Base-by-base conservation (phyloP, 2,329 filamentous ascomycete genomes). In the Helotiales sp. region DNA sequence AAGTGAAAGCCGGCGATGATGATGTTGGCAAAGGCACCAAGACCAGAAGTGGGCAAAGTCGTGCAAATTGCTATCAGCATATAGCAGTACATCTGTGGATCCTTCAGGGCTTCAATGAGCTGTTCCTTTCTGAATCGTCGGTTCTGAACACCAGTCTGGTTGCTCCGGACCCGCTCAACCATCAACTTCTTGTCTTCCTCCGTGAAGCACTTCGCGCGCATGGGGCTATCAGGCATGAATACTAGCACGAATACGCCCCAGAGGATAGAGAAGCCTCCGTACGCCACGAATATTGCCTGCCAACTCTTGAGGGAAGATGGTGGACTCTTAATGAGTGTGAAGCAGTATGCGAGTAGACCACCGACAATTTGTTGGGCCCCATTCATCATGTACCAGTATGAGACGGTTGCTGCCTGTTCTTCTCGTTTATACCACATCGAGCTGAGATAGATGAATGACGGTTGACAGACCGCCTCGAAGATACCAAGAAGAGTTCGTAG, bases 1-100 rank as follows among this genome's bases (percentile, higher is more conserved):
- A 91, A 93, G 0, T 86, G 74, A 58, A 92, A 85, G n/a, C 78
- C 77, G 55, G 79, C 82, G 72, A 92, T 90, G 66, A 93, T 87
- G 65, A 92, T 87, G 62, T 87, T 87, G 54, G 87, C 84, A 69
- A 91, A 92, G 0, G 84, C 85, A 6, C 89, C 88, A 0, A 92
- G 80, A 0, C 89, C 88, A 19, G 82, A 86, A 0, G 88, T 91
- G 0, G 88, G 89, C 1, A 92, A 76, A 0, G 88, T 91, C 0
- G 89, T 91, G 72, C 84, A 88, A 22, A 92, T 75, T 53, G 86
- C 81, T 47, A 91, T 86, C 6, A 83, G 73, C 44, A 80, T 81
- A 68, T 89, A 87, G 38, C 82, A 83, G 76, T 81, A 89, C 34
- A 78, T 79, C 71, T 91, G 86, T 1, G 87, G 86, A 63, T 92